These are phyloP conservation scores for Fusarium neocosmosporiellum DNA, from an alignment of 2,329 filamentous ascomycete species.

Conservation along the genomic window DNA sequence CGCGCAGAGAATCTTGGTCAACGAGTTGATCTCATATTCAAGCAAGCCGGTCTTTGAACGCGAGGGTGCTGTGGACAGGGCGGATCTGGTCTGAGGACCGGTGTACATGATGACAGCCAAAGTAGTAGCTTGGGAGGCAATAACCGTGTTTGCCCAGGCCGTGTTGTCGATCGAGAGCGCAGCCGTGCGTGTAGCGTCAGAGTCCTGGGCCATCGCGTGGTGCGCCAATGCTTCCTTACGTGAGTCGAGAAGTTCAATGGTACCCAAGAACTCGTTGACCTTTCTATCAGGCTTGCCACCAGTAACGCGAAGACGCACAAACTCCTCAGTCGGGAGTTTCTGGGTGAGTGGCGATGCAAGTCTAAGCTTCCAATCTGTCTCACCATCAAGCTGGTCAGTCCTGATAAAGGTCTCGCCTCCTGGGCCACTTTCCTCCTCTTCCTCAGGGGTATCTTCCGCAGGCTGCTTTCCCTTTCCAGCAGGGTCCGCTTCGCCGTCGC, in stretches of 20 bases:
- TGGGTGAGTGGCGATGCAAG: slow-evolving; percentile 89
- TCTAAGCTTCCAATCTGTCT: slow-evolving; percentile 98
- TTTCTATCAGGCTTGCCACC: slow-evolving; percentile 92
- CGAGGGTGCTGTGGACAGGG: slow-evolving; percentile 90
- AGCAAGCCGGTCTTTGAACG: slow-evolving; percentile 93
- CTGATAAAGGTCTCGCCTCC: slow-evolving; percentile 94
- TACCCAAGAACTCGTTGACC: slow-evolving; percentile 96
- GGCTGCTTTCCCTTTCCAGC: slow-evolving; percentile 51
- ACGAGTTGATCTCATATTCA: slow-evolving; percentile 95
- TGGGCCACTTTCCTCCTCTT: slow-evolving; percentile 53
- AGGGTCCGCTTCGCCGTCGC: slow-evolving; percentile 48
- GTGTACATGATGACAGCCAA: slow-evolving; percentile 94
- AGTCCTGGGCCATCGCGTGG: slow-evolving; percentile 48
- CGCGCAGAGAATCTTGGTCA: slow-evolving; percentile 95
- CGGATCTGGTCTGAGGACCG: slow-evolving; percentile 91
- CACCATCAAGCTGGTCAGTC: slow-evolving; percentile 96
- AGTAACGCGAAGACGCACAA: slow-evolving; percentile 76
- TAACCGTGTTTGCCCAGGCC: slow-evolving; percentile 97
- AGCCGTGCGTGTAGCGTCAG: slow-evolving; percentile 64
- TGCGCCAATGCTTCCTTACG: slow-evolving; percentile 60
- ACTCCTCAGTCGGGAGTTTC: slow-evolving; percentile 76
- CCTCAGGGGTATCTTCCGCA: slow-evolving; percentile 38
- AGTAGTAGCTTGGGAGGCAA: slow-evolving; percentile 91
- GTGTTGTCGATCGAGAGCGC: slow-evolving; percentile 95
- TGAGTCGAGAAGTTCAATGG: slow-evolving; percentile 77